phyloP scores from a whole-genome alignment of 2,329 filamentous ascomycete species.

The Beauveria brongniartii region DNA sequence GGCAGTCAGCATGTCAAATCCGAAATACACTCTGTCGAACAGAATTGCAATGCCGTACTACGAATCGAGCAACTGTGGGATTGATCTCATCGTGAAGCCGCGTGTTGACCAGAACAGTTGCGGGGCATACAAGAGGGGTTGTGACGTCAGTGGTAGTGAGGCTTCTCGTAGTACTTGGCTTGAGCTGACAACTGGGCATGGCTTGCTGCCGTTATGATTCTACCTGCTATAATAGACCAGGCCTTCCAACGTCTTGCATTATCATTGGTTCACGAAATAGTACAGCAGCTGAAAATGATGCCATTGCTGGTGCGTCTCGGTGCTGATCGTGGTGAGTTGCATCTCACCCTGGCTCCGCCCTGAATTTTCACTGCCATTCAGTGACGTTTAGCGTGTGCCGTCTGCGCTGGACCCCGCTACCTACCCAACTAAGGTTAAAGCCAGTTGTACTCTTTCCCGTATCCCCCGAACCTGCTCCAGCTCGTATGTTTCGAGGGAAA shows the following conservation, averaged over 20 bases:
- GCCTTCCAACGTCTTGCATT: neutral
- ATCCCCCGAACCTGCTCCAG: neutral
- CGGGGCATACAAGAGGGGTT: neutral
- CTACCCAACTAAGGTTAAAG: neutral
- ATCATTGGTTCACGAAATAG: neutral
- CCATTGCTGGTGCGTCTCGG: neutral
- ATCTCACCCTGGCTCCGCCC: neutral
- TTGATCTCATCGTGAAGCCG: neutral
- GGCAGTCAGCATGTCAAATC: too few species aligned
- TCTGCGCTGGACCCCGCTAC: neutral
- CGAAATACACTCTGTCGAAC: too few species aligned
- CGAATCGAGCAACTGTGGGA: too few species aligned
- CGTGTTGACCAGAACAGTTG: neutral
- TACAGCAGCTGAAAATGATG: slow-evolving; percentile 1
- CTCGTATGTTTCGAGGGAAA: neutral
- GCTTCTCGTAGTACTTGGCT: neutral
- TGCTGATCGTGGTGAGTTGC: neutral
- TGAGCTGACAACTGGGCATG: neutral
- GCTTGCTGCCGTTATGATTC: neutral
- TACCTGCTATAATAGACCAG: neutral
- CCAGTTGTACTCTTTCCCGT: too few species aligned
- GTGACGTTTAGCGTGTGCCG: neutral
- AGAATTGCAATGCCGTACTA: too few species aligned
- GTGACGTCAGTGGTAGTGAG: neutral
- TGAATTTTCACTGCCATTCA: neutral